phyloP scores from a whole-genome alignment of 176 grass and related monocot genomes.

The Echinochloa phyllopogon region DNA sequence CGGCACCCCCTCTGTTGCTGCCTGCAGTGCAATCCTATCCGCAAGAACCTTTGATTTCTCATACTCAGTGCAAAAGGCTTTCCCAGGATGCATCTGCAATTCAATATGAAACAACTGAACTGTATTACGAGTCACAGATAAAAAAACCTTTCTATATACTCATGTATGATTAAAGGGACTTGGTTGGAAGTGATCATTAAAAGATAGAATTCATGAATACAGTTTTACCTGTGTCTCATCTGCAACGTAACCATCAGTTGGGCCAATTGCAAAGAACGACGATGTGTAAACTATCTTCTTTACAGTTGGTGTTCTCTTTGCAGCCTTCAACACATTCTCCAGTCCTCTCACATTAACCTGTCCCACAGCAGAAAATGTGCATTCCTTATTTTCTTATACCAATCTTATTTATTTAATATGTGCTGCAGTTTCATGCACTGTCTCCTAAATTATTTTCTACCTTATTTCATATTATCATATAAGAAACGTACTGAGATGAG shows the following conservation, averaged over 20 bases:
- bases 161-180: not conserved
- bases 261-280: constrained; percentile 79
- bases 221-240: constrained; percentile 82
- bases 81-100: constrained; percentile 74
- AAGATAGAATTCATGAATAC: not conserved
- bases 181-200: not conserved
- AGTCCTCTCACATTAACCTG: constrained; percentile 94
- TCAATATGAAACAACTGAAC: constrained; percentile 32
- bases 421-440: not conserved
- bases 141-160: not conserved
- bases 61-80: constrained; percentile 90
- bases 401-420: not conserved
- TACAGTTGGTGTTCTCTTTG: constrained; percentile 62
- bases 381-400: constrained; percentile 13
- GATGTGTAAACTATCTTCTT: constrained; percentile 91
- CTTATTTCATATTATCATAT: not conserved
- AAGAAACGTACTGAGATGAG: not conserved
- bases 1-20: constrained; percentile 70
- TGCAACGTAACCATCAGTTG: constrained; percentile 76
- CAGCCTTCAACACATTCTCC: constrained; percentile 75
- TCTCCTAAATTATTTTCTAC: not conserved
- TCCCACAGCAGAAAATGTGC: not conserved
- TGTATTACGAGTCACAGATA: not conserved
- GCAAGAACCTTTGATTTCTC: constrained; percentile 91
- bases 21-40: constrained; percentile 80